Evolutionary conservation across 176 grass and related monocot genomes (phyloP).

Genomic region (Lolium perenne): DNA sequence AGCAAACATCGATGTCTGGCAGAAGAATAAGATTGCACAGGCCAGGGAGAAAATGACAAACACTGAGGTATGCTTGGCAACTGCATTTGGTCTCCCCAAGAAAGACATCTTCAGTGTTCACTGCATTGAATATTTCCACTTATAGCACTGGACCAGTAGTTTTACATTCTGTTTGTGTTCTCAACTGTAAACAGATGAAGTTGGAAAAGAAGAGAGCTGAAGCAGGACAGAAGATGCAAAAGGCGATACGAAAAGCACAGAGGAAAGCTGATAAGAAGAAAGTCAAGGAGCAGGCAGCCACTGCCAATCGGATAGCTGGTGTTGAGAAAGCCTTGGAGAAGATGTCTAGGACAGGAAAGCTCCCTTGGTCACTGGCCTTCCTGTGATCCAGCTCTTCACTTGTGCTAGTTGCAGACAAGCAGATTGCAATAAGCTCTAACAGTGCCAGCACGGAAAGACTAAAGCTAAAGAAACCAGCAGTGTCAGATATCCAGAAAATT

Average conservation of each 20-base stretch:
- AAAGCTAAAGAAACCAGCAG: conserved; percentile 28
- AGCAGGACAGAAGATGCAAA: conserved; percentile 65
- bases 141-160: not conserved
- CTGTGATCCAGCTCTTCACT: conserved; percentile 52
- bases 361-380: conserved; percentile 75
- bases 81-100: not conserved
- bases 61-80: conserved; percentile 56
- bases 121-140: conserved; percentile 36
- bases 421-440: conserved; percentile 42
- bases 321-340: conserved; percentile 63
- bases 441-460: conserved; percentile 27
- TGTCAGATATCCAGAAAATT: conserved; percentile 12
- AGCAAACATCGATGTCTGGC: conserved; percentile 66
- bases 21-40: conserved; percentile 57
- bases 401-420: conserved; percentile 38
- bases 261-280: conserved; percentile 74
- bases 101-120: not conserved
- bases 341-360: conserved; percentile 69
- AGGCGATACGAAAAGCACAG: conserved; percentile 54
- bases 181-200: conserved; percentile 53
- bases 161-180: conserved; percentile 32
- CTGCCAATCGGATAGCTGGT: conserved; percentile 47
- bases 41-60: conserved; percentile 60
- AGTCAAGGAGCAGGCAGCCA: conserved; percentile 62
- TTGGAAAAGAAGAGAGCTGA: conserved; percentile 61